phyloP scores from a whole-genome alignment of 164 flowering plant species.

The Chimonanthus praecox region DNA sequence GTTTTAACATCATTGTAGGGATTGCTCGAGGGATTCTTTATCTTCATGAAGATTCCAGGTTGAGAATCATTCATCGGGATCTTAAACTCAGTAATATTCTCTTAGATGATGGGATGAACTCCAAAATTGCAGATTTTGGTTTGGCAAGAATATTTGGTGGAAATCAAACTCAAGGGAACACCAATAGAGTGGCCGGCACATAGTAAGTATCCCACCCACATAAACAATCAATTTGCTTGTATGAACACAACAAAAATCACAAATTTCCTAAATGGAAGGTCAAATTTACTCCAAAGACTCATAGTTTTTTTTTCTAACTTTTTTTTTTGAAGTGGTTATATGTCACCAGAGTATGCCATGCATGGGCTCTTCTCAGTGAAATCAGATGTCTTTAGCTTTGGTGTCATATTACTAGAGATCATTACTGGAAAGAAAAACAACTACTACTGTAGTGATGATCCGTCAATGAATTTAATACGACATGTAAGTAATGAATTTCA shows the following conservation, averaged over 20 bases:
- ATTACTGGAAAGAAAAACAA: conserved; percentile 3
- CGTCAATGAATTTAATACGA: neutral
- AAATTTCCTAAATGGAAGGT: too few relatives aligned
- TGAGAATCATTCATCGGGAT: conserved; percentile 3
- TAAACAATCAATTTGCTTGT: too few relatives aligned
- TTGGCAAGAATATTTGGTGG: conserved; percentile 31
- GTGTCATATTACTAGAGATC: neutral
- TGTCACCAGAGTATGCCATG: too few relatives aligned
- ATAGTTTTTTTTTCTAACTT: too few relatives aligned
- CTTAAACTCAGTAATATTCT: conserved; percentile 44
- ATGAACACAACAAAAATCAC: too few relatives aligned
- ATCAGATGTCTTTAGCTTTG: neutral
- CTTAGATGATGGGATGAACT: conserved; percentile 39
- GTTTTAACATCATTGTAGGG: conserved; percentile 29
- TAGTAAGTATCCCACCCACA: neutral
- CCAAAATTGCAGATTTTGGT: conserved; percentile 50
- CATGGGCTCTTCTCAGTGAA: too few relatives aligned
- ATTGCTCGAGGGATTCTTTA: conserved; percentile 24
- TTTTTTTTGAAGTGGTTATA: too few relatives aligned
- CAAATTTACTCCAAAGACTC: too few relatives aligned
- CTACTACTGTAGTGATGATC: neutral
- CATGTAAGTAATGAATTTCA: neutral
- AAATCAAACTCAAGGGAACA: too few relatives aligned
- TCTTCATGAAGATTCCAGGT: too few relatives aligned
- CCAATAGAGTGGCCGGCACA: too few relatives aligned